Evolutionary conservation across 495 filamentous ascomycete genomes (phyloP), one percentile per base, ranked within the genome.

Genomic region (Penicillium verhagenii): DNA sequence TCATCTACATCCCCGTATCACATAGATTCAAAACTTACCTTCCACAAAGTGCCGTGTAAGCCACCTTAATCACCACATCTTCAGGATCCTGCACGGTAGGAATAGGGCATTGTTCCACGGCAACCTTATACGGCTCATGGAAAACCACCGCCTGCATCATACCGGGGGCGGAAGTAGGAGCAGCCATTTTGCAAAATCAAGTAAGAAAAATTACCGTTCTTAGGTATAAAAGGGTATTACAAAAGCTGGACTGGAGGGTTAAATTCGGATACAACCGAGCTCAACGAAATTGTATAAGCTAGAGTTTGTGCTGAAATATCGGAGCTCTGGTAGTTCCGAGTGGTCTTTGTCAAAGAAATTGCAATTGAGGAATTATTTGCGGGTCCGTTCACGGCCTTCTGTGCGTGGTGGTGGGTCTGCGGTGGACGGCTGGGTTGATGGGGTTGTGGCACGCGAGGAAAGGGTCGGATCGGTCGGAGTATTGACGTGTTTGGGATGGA

Each of bases 11-110:
- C 16, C 21, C 18, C n/a, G 31, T 45, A 25, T 35, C 35, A 2
- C 9, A 10, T 56, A 39, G 18, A 20, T 42, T 18, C 49, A 31
- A 29, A 58, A 78, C 83, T 67, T 73, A 92, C 91, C 89, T 92
- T 60, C 93, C 93, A 71, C 93, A 97, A 37, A 97, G 81, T 21
- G 90, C 93, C 14, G 92, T 91, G 63, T 89, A 87, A 48, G 80
- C 79, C 44, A 96, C 90, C 70, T 92, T 93, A 56, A 96, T 84
- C 50, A 97, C 83, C 50, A 91, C 80, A 72, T 97, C 93, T 49
- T 78, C 83, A 11, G 83, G 73, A 25, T 90, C 79, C 58, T 87
- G 74, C 50, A 97, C 83, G 8, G 67, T 66, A n/a, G 79, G 79
- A 38, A 80, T 74, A 1, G 77, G 76, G 26, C 74, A 57, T 37